Conservation (phyloP, 768 basidiomycete genomes). For the Boletus sp. region DNA sequence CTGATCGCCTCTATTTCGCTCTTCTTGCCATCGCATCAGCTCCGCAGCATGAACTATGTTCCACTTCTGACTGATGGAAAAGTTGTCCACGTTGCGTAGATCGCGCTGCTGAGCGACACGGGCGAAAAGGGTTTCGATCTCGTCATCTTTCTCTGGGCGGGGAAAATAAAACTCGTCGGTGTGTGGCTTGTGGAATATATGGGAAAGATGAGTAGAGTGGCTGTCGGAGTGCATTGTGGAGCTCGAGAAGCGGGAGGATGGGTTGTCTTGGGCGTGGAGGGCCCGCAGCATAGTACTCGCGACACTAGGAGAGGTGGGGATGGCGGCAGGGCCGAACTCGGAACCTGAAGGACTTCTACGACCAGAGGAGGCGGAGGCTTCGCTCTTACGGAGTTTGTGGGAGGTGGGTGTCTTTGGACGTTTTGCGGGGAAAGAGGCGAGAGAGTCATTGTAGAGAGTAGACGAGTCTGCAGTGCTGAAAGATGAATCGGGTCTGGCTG, state of each 20-base stretch:
- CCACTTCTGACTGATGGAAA: slow-evolving; percentile 88
- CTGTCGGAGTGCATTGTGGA: slow-evolving; percentile 43
- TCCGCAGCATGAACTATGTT: slow-evolving; percentile 81
- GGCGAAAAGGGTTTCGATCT: slow-evolving; percentile 79
- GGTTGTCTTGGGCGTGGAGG: slow-evolving; percentile 52
- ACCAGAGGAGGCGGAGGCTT: slow-evolving; percentile 51
- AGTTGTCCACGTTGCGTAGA: slow-evolving; percentile 53
- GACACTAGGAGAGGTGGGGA: slow-evolving; percentile 30
- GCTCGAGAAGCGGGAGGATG: slow-evolving; percentile 58
- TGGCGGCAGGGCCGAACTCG: slow-evolving; percentile 50
- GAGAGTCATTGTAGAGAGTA: slow-evolving; percentile 53
- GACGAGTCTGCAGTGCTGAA: slow-evolving; percentile 56
- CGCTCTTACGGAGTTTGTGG: slow-evolving; percentile 45
- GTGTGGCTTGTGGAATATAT: slow-evolving; percentile 52
- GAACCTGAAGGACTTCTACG: slow-evolving; percentile 46
- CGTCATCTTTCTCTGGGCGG: slow-evolving; percentile 69
- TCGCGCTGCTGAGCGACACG: slow-evolving; percentile 70
- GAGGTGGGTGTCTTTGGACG: slow-evolving; percentile 35
- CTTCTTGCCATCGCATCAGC: slow-evolving; percentile 73
- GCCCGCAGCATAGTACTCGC: slow-evolving; percentile 45
- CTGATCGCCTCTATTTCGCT: slow-evolving; percentile 62
- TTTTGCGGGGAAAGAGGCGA: slow-evolving; percentile 35
- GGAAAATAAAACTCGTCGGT: slow-evolving; percentile 67
- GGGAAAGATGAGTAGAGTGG: slow-evolving; percentile 41
- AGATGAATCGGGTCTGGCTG: slow-evolving; percentile 48